Evolutionary conservation across 306 rosid genomes (phyloP).

Genomic region (Ormosia semicastrata): DNA sequence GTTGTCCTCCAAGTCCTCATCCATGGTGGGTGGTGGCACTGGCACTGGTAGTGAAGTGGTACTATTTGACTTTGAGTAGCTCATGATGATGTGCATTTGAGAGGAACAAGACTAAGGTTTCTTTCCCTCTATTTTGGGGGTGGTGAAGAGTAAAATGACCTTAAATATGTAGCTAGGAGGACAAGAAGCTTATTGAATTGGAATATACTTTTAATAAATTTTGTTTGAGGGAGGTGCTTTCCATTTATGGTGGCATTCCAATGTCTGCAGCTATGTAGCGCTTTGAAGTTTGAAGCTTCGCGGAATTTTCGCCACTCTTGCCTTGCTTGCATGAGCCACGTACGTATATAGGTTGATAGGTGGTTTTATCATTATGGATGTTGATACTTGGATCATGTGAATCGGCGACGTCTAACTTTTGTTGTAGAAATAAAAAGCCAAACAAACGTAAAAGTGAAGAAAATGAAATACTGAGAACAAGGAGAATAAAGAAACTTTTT

Average conservation of each 20-base stretch:
- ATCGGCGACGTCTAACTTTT: slow-evolving; percentile 19
- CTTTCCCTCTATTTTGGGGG: neutral
- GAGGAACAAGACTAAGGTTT: neutral
- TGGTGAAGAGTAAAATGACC: neutral
- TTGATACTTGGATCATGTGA: neutral
- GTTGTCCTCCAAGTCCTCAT: slow-evolving; percentile 31
- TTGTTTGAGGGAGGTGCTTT: no score
- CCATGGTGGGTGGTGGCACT: neutral
- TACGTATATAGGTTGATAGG: neutral
- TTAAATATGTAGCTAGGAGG: slow-evolving; percentile 14
- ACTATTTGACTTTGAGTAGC: neutral
- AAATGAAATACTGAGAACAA: neutral
- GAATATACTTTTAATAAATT: no score
- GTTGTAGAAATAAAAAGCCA: neutral
- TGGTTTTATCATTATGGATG: neutral
- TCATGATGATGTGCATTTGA: neutral
- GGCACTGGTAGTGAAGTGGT: slow-evolving; percentile 4
- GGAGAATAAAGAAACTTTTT: no score
- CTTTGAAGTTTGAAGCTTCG: slow-evolving; percentile 43
- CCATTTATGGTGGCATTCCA: slow-evolving; percentile 22
- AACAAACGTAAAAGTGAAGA: neutral
- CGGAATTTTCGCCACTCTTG: slow-evolving; percentile 27
- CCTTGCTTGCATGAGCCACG: slow-evolving; percentile 28
- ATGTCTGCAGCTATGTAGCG: neutral
- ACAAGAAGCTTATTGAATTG: neutral